phyloP scores from a whole-genome alignment of 331 rosid genomes.

The Pyracantha coccinea region DNA sequence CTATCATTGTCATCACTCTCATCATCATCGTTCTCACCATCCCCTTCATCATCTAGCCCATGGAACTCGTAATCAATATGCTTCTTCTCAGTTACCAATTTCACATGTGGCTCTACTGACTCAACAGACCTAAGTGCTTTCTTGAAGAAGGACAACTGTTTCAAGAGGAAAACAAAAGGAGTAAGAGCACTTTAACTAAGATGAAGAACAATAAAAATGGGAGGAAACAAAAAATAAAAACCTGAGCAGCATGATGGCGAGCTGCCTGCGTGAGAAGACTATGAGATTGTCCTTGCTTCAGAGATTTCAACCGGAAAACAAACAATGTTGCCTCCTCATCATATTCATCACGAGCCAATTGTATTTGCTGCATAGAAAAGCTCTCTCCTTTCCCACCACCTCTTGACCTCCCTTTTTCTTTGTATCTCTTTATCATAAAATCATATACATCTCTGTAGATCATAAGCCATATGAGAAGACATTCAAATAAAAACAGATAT shows the following conservation, averaged over 20 bases:
- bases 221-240: conserved; percentile 15
- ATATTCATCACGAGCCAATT: conserved; percentile 84
- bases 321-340: conserved; percentile 89
- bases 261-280: conserved; percentile 99
- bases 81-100: conserved; percentile 69
- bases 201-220: conserved; percentile 1
- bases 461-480: conserved; percentile 22
- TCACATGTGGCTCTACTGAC: conserved; percentile 78
- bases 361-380: conserved; percentile 64
- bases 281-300: conserved; percentile 93
- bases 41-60: conserved; percentile 70
- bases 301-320: conserved; percentile 90
- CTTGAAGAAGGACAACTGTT: conserved; percentile 84
- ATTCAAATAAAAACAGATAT: conserved; percentile 4
- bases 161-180: conserved; percentile 14
- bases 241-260: conserved; percentile 99
- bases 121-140: conserved; percentile 81
- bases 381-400: conserved; percentile 62
- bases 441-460: conserved; percentile 72
- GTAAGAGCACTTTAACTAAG: conserved; percentile 2
- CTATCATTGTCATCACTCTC: conserved; percentile 43
- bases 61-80: conserved; percentile 90
- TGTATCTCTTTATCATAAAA: conserved; percentile 54
- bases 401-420: conserved; percentile 75
- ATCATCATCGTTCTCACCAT: conserved; percentile 37